These are phyloP conservation scores for Scutellaria baicalensis DNA, from an alignment of 257 asterid genomes.

Conservation along the genomic window DNA sequence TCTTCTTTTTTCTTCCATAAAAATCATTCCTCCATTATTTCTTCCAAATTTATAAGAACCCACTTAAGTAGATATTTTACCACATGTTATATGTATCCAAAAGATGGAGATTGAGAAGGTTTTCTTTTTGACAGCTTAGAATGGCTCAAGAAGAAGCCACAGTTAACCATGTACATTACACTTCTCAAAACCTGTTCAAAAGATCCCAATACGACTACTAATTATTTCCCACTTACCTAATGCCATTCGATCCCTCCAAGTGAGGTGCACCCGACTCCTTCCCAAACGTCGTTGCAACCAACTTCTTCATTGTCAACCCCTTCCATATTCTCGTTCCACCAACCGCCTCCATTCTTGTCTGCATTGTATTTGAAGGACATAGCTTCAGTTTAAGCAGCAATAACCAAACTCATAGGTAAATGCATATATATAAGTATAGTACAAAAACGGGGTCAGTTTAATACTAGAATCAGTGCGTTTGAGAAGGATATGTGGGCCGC, in stretches of 20 bases:
- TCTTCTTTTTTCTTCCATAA: no score
- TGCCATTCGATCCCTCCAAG: conserved; percentile 80
- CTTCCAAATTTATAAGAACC: no score
- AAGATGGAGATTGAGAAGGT: no score
- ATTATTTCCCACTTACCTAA: conserved; percentile 14
- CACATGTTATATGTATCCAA: no score
- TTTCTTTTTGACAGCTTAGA: neutral
- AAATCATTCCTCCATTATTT: no score
- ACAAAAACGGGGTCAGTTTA: neutral
- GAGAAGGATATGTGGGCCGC: neutral
- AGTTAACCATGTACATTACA: neutral
- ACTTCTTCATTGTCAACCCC: conserved; percentile 88
- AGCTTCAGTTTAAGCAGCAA: neutral
- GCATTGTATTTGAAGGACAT: conserved; percentile 9
- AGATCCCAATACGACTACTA: neutral
- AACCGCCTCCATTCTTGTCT: conserved; percentile 86
- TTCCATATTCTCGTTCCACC: conserved; percentile 86
- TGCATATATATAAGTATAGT: neutral
- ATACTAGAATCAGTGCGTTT: neutral
- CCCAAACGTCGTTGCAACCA: conserved; percentile 73
- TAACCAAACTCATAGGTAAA: neutral
- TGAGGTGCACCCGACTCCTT: conserved; percentile 66
- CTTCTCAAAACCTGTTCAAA: neutral
- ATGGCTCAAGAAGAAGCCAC: neutral
- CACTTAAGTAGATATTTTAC: no score